Evolutionary conservation across 2,329 filamentous ascomycete genomes (phyloP).

Genomic region (Phaeosphaeriaceae sp.): DNA sequence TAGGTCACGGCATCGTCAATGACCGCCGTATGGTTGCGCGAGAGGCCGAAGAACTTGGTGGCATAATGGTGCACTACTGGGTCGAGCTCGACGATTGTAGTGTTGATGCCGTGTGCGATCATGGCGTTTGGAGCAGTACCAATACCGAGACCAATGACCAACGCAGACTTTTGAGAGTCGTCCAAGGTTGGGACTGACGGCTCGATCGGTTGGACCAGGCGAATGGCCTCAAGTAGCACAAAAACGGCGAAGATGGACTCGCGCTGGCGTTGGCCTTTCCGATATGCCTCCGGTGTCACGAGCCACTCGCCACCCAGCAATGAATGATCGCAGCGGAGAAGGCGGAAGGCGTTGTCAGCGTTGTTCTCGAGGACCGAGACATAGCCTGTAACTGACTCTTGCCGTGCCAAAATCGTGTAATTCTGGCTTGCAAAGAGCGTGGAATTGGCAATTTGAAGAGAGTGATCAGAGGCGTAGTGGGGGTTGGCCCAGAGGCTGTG

Average conservation of each 20-base stretch:
- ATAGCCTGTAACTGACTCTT: slow-evolving; percentile 90
- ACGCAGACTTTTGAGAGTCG: slow-evolving; percentile 75
- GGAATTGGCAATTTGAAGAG: slow-evolving; percentile 68
- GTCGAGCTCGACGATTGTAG: slow-evolving; percentile 94
- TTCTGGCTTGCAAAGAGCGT: slow-evolving; percentile 67
- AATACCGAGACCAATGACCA: slow-evolving; percentile 91
- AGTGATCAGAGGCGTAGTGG: slow-evolving; percentile 70
- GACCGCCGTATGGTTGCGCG: slow-evolving; percentile 76
- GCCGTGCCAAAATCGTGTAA: slow-evolving; percentile 79
- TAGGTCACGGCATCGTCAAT: slow-evolving; percentile 84
- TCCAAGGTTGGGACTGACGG: slow-evolving; percentile 43
- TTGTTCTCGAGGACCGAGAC: slow-evolving; percentile 85
- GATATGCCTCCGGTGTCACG: slow-evolving; percentile 53
- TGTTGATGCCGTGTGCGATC: slow-evolving; percentile 86
- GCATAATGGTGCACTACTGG: slow-evolving; percentile 87
- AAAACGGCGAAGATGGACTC: slow-evolving; percentile 98
- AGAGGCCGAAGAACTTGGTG: slow-evolving; percentile 80
- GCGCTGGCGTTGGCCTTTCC: slow-evolving; percentile 61
- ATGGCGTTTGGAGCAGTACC: slow-evolving; percentile 89
- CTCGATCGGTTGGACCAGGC: slow-evolving; percentile 68
- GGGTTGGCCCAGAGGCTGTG: slow-evolving; percentile 76
- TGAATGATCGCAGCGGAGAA: slow-evolving; percentile 93
- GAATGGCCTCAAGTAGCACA: slow-evolving; percentile 89
- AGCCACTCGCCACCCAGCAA: slow-evolving; percentile 93
- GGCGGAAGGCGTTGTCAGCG: slow-evolving; percentile 70